A percentile compares a stretch with the other conserved stretches of the same genome.
These are phyloP conservation scores for Leishmania major DNA, from an alignment of 208 protist species.

Conservation along the genomic window DNA sequence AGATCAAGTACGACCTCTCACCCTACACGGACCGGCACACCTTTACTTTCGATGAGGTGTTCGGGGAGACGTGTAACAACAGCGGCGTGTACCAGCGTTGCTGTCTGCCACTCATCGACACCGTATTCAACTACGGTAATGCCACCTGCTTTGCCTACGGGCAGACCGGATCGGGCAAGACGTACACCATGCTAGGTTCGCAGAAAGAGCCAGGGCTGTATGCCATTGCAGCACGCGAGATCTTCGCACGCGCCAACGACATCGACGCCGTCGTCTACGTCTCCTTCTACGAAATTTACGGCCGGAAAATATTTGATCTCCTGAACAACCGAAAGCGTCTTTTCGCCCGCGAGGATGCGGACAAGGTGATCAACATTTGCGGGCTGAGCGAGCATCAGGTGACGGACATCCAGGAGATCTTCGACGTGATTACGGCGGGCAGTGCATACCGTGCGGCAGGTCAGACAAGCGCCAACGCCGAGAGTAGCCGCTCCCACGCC, in stretches of 20 bases:
- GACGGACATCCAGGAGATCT: slow-evolving; percentile 81
- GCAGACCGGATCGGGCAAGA: slow-evolving; percentile 97
- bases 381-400: slow-evolving; percentile 93
- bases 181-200: slow-evolving; percentile 93
- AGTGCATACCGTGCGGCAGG: slow-evolving; percentile 86
- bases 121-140: slow-evolving; percentile 95
- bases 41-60: slow-evolving; percentile 97
- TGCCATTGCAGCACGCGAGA: slow-evolving; percentile 93
- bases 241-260: slow-evolving; percentile 83
- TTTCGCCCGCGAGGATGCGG: slow-evolving; percentile 92
- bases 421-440: slow-evolving; percentile 92
- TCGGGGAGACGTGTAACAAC: slow-evolving; percentile 91
- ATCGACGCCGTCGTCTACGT: slow-evolving; percentile 76
- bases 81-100: slow-evolving; percentile 92
- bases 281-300: slow-evolving; percentile 98
- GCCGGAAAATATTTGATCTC: slow-evolving; percentile 97
- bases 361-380: slow-evolving; percentile 95
- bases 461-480: slow-evolving; percentile 91
- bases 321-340: slow-evolving; percentile 94
- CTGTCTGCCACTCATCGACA: slow-evolving; percentile 94
- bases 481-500: slow-evolving; percentile 93
- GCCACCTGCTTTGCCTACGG: slow-evolving; percentile 98
- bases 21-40: slow-evolving; percentile 97
- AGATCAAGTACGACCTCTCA: slow-evolving; percentile 95
- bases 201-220: slow-evolving; percentile 91